Evolutionary conservation across 257 asterid species (phyloP), one percentile per base, ranked within the genome.

Genomic region (Linderniella brevidens): DNA sequence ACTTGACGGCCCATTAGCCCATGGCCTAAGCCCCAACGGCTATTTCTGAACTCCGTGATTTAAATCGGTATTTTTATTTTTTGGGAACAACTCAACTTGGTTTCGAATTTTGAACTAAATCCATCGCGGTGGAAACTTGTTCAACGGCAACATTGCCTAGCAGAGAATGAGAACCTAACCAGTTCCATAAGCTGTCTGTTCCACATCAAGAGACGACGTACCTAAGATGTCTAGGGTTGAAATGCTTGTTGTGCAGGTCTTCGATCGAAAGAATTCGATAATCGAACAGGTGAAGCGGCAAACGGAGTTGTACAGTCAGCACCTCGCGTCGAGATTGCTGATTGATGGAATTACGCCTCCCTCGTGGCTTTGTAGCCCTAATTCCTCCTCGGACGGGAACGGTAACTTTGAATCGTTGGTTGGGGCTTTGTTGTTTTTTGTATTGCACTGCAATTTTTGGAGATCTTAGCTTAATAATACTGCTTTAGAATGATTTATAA

Each of bases 281-380:
- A 58, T 70, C 50, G 79, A 79, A 56, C 74, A 71, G 60, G 84
- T 80, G 37, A 79, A 66, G 74, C 86, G 76, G 39, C 93, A 70
- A 14, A 65, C 78, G 35, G 80, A 85, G 38, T 63, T 52, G 61
- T 85, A 69, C 80, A 60, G 37, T 48, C 93, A 86, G 59, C 79
- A 85, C 47, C 83, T 77, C 55, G 88, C 84, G 61, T 75, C 93
- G 40, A 79, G 76, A 56, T 74, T 65, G 59, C 64, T 78, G 50
- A 55, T 78, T 36, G 77, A 80, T 16, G 98, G 94, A 63, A 65
- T 76, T 57, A 50, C 66, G 15, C 94, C 94, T 45, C 94, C 99
- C 99, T 16, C 80, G 12, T 90, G 99, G 96, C 80, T 85, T 18
- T 74, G 58, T 58, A 69, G 54, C 60, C 72, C 82, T 53, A 63